Evolutionary conservation across 768 basidiomycete species (phyloP), one percentile per base, ranked within the genome.

Genomic region (Leccinum uliginosum): DNA sequence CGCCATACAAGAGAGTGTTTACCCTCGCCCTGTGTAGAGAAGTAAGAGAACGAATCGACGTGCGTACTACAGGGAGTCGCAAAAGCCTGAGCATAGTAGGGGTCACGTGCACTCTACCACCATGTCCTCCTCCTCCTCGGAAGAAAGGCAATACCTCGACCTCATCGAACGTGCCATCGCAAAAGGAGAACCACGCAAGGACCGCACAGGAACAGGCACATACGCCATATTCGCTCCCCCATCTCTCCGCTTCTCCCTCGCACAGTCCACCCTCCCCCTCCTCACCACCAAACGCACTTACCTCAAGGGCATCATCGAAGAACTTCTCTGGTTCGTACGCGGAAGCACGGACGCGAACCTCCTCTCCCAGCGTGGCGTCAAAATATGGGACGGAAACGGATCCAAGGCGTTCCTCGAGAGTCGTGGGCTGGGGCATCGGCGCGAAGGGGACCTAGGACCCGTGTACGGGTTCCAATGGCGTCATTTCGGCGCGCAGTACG

Each of bases 361-460:
- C 0, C 80, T 99, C 40, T 83, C 85, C 1, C 78, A 80, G 29
- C 91, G 91, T 68, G 93, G 92, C 51, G 82, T 98, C 59, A 90
- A 91, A 71, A 98, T 99, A 64, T 99, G 97, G 97, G 94, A 98
- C 68, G 94, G 95, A 0, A 98, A 99, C 61, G 95, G 93, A 8
- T 88, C 88, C 3, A 83, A 87, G 59, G 88, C 83, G 62, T 98
- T 96, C 66, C 74, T 98, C 27, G 91, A 93, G 67, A 80, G 81
- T 56, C 78, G 91, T 19, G 96, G 97, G 3, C 72, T 98, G n/a
- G 80, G 80, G 0, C 87, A 95, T 68, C 78, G 93, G 29, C 76
- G 89, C 6, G 89, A 92, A 68, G 96, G 96, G 5, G 97, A 99
- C 69, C 74, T 99, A 4, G 97, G 97, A 0, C 96, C 96, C 0